Evolutionary conservation across 139 green algal species (phyloP), one percentile per base, ranked within the genome.

Genomic region (Nannochloris sp.): DNA sequence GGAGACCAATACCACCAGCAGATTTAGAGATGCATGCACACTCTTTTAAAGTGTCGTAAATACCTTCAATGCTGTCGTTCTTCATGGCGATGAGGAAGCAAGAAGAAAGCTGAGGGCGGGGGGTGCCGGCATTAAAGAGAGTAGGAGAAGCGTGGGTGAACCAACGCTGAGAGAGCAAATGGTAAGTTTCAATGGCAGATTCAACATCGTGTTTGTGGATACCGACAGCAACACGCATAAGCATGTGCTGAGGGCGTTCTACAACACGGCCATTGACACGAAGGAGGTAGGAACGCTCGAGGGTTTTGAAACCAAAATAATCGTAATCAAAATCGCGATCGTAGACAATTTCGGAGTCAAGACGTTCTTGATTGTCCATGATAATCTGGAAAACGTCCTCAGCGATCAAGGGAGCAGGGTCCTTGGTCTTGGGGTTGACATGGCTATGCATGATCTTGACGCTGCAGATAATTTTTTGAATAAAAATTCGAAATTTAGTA

Each of bases 41-140:
- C 78, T 99, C 90, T 80, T 99, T 99, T n/a, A 99, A 83, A 2
- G 93, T 97, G 83, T 99, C 94, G 67, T 98, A 99, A 78, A 99
- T 99, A 76, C 94, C 89, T 56, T 99, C 93, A 59, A 98, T 98
- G 53, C 71, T 88, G 77, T 95, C 89, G 46, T 85, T 77, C 78
- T 97, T 97, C 91, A 96, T 96, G 77, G 62, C 81, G 12, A 97
- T 61, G 25, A 99, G 84, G 83, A 99, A 99, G 86, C 94, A 99
- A 46, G 68, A 88, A 54, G 75, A 90, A 6, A 99, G 86, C 87
- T 99, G 93, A 4, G 87, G 89, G 6, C 87, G 74, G 0, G 89
- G 90, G 0, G 94, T 99, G 55, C 93, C 94, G 19, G 90, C 80
- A 80, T 99, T 99, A 87, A 99, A 99, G 6, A 99, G 85, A 14